Base-by-base conservation (phyloP, 805 yeast genomes). In the Candida tibetensis region DNA sequence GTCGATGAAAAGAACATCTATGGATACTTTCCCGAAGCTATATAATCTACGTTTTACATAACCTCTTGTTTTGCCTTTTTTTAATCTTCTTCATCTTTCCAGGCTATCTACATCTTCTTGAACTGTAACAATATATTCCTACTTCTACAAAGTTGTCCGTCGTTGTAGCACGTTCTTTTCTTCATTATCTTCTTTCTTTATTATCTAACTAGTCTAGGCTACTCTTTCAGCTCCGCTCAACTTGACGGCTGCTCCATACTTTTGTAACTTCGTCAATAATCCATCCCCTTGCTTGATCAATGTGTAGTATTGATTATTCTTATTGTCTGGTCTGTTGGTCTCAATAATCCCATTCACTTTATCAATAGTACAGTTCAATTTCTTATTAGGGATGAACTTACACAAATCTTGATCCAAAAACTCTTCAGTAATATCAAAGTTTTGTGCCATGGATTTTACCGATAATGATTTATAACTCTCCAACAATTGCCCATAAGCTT, bases 231-330 rank as follows among this genome's bases (percentile, higher is more conserved):
- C 85, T 33, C 98, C 97, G 56, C 95, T 84, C 53, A 93, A 75
- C 61, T 95, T 85, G 34, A 93, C 98, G 16, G 97, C 96, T 31
- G 98, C 96, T 32, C 96, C 95, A 53, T 91, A 93, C 62, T 90
- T 93, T 62, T 93, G 99, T 57, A 93, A 74, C 62, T 91, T 93
- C 13, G 99, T 91, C 59, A 93, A 77, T 53, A 93, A 72, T 2
- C 82, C 79, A 57, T 93, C 99, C 46, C 99, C 98, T 58, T 84
- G 95, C 63, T 87, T 89, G 53, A 93, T 81, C 54, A 93, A 74
- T 46, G 72, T 63, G 58, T 89, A 95, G 62, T 90, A 93, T 66
- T 91, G 98, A 40, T 87, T 85, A 58, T 93, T 91, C 66, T 93
- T 93, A 67, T 85, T 89, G 61, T 93, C 99, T 2, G 97, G 96